Percentiles rank a stretch among this genome's conserved stretches.
Evolutionary conservation across 1,284 basidiomycete species (phyloP).

Genomic region (Ustilago esculenta): DNA sequence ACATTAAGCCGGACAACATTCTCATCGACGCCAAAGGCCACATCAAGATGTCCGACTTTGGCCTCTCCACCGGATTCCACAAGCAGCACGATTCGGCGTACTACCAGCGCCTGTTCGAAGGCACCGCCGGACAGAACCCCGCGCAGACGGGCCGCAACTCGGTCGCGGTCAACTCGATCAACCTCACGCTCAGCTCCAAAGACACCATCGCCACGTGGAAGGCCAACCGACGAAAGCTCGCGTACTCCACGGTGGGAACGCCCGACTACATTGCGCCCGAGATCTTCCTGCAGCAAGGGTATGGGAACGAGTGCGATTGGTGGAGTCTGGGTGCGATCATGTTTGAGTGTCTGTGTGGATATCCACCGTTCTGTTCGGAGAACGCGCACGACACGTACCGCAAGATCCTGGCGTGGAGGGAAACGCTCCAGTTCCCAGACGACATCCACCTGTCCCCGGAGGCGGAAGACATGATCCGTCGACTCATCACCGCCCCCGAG

Average conservation of each 20-base stretch:
- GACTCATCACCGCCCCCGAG: constrained; percentile 86
- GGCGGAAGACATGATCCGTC: constrained; percentile 87
- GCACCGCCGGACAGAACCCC: constrained; percentile 43
- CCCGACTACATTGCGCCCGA: constrained; percentile 99
- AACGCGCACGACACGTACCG: constrained; percentile 97
- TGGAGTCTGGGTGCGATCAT: constrained; percentile 89
- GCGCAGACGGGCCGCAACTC: constrained; percentile 62
- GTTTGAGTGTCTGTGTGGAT: constrained; percentile 96
- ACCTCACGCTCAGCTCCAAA: constrained; percentile 63
- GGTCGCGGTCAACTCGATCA: constrained; percentile 67
- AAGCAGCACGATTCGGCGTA: constrained; percentile 93
- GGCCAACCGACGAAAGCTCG: constrained; percentile 94
- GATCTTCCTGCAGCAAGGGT: constrained; percentile 96
- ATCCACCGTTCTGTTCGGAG: constrained; percentile 97
- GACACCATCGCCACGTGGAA: constrained; percentile 84
- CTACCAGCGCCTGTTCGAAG: constrained; percentile 90
- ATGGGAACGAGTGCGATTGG: constrained; percentile 98
- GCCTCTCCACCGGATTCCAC: constrained; percentile 92
- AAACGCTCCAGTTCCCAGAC: constrained; percentile 89
- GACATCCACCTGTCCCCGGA: constrained; percentile 93
- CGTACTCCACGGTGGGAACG: constrained; percentile 97
- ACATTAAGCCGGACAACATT: constrained; percentile 97
- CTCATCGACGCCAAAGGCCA: constrained; percentile 93
- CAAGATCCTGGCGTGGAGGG: constrained; percentile 95
- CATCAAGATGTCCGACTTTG: constrained; percentile 95